phyloP scores from a whole-genome alignment of 1,284 basidiomycete genomes.

The Cutaneotrichosporon daszewskae region DNA sequence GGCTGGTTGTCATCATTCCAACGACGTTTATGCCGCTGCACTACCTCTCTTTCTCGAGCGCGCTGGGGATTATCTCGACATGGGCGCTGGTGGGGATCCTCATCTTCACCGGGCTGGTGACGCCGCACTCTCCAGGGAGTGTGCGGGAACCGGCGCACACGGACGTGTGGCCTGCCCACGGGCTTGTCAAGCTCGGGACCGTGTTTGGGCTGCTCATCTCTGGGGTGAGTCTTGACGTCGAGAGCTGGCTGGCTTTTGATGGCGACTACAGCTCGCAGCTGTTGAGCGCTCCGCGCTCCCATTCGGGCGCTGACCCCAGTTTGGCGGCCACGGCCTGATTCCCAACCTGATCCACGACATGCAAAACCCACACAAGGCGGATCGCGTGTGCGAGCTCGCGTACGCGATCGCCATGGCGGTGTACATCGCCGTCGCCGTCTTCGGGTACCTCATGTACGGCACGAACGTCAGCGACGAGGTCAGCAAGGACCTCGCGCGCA shows the following conservation, averaged over 20 bases:
- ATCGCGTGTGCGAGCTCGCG: slow-evolving; percentile 33
- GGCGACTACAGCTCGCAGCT: no score
- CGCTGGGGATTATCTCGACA: slow-evolving; percentile 73
- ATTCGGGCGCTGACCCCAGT: slow-evolving; percentile 15
- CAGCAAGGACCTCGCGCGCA: slow-evolving; percentile 72
- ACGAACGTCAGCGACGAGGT: slow-evolving; percentile 75
- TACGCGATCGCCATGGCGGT: slow-evolving; percentile 67
- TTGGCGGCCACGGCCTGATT: slow-evolving; percentile 44
- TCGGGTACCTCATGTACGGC: slow-evolving; percentile 93
- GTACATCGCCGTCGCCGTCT: slow-evolving; percentile 73
- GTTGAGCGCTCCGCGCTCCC: no score
- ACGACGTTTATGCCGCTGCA: slow-evolving; percentile 77
- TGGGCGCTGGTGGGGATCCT: slow-evolving; percentile 71
- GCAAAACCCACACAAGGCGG: slow-evolving; percentile 72
- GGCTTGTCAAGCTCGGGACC: slow-evolving; percentile 60
- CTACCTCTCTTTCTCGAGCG: slow-evolving; percentile 76
- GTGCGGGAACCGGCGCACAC: slow-evolving; percentile 71
- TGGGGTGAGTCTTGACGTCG: slow-evolving; percentile 50
- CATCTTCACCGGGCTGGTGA: slow-evolving; percentile 63
- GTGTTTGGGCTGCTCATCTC: slow-evolving; percentile 88
- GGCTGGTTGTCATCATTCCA: slow-evolving; percentile 66
- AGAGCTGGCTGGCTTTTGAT: no score
- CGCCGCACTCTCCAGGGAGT: slow-evolving; percentile 65
- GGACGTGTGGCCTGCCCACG: slow-evolving; percentile 56
- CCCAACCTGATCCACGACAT: slow-evolving; percentile 72